These are phyloP conservation scores for Calocybe gangraenosa DNA, from an alignment of 768 basidiomycete genomes.

Conservation along the genomic window DNA sequence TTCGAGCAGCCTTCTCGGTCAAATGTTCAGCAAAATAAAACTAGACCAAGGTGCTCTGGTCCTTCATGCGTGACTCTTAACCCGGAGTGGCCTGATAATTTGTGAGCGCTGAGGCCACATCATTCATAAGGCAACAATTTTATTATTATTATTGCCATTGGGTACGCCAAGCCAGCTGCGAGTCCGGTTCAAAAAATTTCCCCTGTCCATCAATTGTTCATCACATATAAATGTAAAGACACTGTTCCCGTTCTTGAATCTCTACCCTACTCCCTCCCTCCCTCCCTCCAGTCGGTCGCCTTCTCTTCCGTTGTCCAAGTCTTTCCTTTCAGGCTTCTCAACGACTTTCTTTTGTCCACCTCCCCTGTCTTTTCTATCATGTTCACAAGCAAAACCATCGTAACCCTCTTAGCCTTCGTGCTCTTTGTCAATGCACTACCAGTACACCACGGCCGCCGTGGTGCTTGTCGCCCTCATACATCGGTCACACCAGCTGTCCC, in stretches of 20 bases:
- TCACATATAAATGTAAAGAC: conserved; percentile 3
- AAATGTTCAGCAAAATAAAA: too few species aligned
- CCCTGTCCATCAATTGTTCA: neutral
- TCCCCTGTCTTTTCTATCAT: conserved; percentile 17
- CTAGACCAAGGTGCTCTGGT: too few species aligned
- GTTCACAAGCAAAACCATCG: conserved; percentile 18
- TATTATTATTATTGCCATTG: neutral
- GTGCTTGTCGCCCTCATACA: conserved; percentile 11
- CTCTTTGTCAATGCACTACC: conserved; percentile 20
- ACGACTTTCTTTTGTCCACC: conserved; percentile 12
- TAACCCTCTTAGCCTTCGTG: conserved; percentile 21
- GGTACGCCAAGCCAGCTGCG: neutral
- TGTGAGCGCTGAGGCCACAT: too few species aligned
- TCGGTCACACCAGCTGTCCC: neutral
- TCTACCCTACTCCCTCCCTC: neutral
- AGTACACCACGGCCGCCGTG: conserved; percentile 13
- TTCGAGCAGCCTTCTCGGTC: too few species aligned
- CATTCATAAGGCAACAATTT: neutral
- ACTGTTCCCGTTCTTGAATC: neutral
- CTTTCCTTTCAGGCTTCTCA: conserved; percentile 14
- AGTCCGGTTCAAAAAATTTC: conserved; percentile 1
- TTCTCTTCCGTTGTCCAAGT: conserved; percentile 14
- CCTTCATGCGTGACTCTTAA: too few species aligned
- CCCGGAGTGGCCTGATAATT: too few species aligned
- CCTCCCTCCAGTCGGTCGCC: conserved; percentile 14